phyloP scores from a whole-genome alignment of 139 green algal genomes.

The Micractinium conductrix region DNA sequence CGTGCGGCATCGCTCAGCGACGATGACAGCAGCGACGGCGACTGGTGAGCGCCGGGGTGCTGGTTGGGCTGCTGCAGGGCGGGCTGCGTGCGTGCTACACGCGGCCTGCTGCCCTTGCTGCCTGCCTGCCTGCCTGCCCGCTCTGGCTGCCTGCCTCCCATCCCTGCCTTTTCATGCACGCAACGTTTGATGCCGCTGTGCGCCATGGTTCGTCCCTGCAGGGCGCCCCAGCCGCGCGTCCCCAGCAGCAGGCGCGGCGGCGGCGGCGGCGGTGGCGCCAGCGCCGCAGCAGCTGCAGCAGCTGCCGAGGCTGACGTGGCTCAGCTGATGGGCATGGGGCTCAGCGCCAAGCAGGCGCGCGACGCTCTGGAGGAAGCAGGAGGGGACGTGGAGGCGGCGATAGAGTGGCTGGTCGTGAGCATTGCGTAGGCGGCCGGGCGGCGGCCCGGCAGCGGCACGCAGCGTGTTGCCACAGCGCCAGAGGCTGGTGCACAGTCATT shows the following conservation, averaged over 20 bases:
- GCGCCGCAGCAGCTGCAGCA: background rate
- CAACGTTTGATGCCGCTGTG: no score
- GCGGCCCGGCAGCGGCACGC: background rate
- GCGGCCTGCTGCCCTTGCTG: background rate
- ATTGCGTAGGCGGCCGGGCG: conserved; percentile 31
- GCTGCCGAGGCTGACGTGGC: conserved; percentile 32
- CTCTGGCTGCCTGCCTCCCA: no score
- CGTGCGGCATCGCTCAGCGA: background rate
- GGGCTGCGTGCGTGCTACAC: background rate
- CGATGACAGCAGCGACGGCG: background rate
- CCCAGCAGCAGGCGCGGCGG: background rate
- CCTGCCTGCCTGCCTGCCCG: background rate
- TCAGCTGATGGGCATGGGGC: conserved; percentile 71
- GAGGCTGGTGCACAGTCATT: no score
- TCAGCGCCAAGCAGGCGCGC: conserved; percentile 60
- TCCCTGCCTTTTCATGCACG: no score
- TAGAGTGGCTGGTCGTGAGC: conserved; percentile 72
- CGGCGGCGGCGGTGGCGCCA: background rate
- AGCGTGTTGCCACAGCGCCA: no score
- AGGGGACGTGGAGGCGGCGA: conserved; percentile 58
- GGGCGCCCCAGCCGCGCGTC: background rate
- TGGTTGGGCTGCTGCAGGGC: background rate
- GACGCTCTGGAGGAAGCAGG: conserved; percentile 72
- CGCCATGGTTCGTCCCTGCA: background rate
- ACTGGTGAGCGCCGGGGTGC: conserved; percentile 1